These are phyloP conservation scores for Zymoseptoria crescenta DNA, from an alignment of 2,329 filamentous ascomycete species.

Conservation along the genomic window DNA sequence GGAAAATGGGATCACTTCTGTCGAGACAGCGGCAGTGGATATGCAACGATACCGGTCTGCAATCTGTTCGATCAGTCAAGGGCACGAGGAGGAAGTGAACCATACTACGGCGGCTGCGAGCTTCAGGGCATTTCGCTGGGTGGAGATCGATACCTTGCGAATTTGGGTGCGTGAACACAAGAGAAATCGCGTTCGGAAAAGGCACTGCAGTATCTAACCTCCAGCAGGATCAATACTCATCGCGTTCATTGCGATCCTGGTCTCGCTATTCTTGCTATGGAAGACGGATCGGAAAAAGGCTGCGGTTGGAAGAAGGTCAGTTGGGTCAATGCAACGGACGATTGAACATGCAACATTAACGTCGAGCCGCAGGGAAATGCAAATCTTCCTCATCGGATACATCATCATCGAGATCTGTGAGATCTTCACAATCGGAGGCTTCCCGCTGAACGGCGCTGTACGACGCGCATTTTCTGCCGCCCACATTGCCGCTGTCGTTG, in stretches of 20 bases:
- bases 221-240: slow-evolving; percentile 76
- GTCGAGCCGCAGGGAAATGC: slow-evolving; percentile 67
- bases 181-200: not conserved
- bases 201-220: slow-evolving; percentile 17
- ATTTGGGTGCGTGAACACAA: slow-evolving; percentile 58
- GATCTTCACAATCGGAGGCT: slow-evolving; percentile 89
- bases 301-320: slow-evolving; percentile 83
- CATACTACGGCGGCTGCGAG: slow-evolving; percentile 52
- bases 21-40: slow-evolving; percentile 39
- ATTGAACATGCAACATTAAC: slow-evolving; percentile 1
- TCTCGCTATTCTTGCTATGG: slow-evolving; percentile 61
- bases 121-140: slow-evolving; percentile 68
- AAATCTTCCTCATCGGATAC: slow-evolving; percentile 81
- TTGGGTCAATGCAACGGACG: slow-evolving; percentile 1
- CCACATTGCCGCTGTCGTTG: slow-evolving; percentile 81
- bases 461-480: slow-evolving; percentile 79
- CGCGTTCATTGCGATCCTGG: slow-evolving; percentile 65
- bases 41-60: slow-evolving; percentile 36
- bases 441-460: slow-evolving; percentile 64
- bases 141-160: slow-evolving; percentile 60
- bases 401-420: slow-evolving; percentile 87
- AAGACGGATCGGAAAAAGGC: slow-evolving; percentile 84
- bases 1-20: slow-evolving; percentile 40
- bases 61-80: slow-evolving; percentile 55
- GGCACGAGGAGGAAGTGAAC: slow-evolving; percentile 53